Evolutionary conservation across 1,284 basidiomycete species (phyloP), one percentile per base, ranked within the genome.

Genomic region (Rhodotorula mucilaginosa): DNA sequence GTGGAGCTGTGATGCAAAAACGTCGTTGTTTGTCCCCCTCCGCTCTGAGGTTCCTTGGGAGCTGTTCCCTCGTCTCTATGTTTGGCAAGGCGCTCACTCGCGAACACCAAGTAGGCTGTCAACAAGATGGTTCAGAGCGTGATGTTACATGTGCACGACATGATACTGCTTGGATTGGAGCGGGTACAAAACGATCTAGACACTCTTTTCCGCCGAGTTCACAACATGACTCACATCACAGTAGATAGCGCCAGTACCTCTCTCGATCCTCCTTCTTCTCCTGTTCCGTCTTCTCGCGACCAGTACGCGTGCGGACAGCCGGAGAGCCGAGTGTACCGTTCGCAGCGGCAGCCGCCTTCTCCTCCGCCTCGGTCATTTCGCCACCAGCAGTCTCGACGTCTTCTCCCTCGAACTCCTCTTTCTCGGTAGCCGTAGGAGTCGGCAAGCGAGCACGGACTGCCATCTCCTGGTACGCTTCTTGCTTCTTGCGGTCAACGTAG

Each of bases 401-500:
- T 21, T n/a, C n/a, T 13, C 34, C 31, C 31, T 18, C 57, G 12
- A 19, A 31, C 34, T n/a, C 19, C 7, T 47, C 23, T 13, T 15
- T 15, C 21, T 47, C 44, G 39, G 21, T 60, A 6, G n/a, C n/a
- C 15, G 12, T 16, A 3, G 34, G 23, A 46, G 16, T 26, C 5
- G 10, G 12, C 12, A 44, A 10, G 12, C 39, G 39, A 16, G 26
- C 54, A 16, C 54, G 54, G 54, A 56, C 54, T 10, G 54, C 54
- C n/a, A 26, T 26, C 26, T 56, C 54, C 26, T 56, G 54, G 13
- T 29, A 29, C 13, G 54, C 54, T 29, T 56, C 54, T 26, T 56
- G 54, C 26, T 56, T 56, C 54, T 46, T 63, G 19, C 56, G 67
- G 61, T 68, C 57, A 39, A 63, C 56, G 49, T 31, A 59, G 26